Conservation (phyloP, 331 rosid genomes). For the Quercus tomentella region DNA sequence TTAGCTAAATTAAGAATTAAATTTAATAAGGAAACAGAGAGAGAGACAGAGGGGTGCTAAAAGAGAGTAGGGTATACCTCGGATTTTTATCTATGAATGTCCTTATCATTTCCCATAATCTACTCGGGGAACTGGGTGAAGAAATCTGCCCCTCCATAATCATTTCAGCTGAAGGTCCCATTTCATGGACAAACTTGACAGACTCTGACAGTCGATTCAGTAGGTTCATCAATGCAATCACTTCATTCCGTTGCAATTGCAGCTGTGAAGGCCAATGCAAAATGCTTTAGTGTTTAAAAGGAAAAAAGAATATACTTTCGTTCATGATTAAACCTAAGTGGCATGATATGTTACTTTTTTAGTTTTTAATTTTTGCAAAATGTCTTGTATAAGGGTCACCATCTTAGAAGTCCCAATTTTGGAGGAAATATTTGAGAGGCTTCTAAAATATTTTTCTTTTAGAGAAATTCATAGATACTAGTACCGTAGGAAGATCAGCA, state of each 20-base stretch:
- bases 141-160: conserved; percentile 37
- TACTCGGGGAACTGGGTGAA: conserved; percentile 21
- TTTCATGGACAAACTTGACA: conserved; percentile 59
- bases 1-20: not conserved
- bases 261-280: conserved; percentile 51
- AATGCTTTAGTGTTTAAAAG: not conserved
- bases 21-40: no score
- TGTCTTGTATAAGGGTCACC: not conserved
- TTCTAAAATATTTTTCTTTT: not conserved
- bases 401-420: not conserved
- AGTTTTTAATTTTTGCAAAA: not conserved
- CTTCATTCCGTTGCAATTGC: conserved; percentile 92
- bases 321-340: not conserved
- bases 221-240: conserved; percentile 82
- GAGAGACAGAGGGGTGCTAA: not conserved
- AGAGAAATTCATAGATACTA: not conserved
- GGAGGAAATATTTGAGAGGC: not conserved
- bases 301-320: no score
- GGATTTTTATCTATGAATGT: conserved; percentile 22
- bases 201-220: conserved; percentile 93
- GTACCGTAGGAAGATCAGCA: not conserved
- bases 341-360: not conserved
- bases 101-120: conserved; percentile 50
- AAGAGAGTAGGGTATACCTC: conserved; percentile 16
- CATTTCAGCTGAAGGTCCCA: conserved; percentile 57